phyloP scores from a whole-genome alignment of 495 filamentous ascomycete genomes.

The Aspergillus funiculosus region DNA sequence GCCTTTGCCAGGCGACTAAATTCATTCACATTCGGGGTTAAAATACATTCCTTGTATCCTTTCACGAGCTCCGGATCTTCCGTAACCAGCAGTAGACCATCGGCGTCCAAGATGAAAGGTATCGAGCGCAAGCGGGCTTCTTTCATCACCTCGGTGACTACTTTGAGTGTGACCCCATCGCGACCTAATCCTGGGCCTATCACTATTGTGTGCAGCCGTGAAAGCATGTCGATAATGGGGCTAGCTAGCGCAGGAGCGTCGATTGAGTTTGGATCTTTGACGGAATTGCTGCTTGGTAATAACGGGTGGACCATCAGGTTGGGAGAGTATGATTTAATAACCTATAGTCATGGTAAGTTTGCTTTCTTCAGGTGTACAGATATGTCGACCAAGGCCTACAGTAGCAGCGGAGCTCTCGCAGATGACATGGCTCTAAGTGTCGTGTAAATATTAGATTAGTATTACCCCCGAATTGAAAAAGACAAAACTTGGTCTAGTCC shows the following conservation, averaged over 20 bases:
- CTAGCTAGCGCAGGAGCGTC: constrained; percentile 56
- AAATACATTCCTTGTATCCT: constrained; percentile 76
- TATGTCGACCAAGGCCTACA: constrained; percentile 18
- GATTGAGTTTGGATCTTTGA: constrained; percentile 35
- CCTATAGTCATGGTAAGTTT: constrained; percentile 28
- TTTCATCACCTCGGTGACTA: constrained; percentile 69
- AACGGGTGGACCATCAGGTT: constrained; percentile 98
- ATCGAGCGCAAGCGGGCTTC: constrained; percentile 68
- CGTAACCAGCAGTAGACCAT: constrained; percentile 74
- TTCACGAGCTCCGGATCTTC: constrained; percentile 69
- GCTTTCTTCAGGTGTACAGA: not conserved
- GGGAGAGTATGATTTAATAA: constrained; percentile 96
- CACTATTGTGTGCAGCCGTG: constrained; percentile 85
- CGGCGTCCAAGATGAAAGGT: constrained; percentile 87
- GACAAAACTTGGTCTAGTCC: too few relatives aligned
- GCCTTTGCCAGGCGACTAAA: constrained; percentile 75
- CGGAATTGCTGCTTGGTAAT: constrained; percentile 63
- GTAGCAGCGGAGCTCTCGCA: constrained; percentile 82
- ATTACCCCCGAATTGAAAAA: not conserved
- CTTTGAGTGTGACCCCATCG: constrained; percentile 84
- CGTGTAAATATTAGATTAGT: constrained; percentile 14
- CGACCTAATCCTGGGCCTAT: constrained; percentile 89
- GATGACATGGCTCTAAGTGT: constrained; percentile 80
- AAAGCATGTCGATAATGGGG: constrained; percentile 74
- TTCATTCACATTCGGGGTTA: constrained; percentile 93